Base-by-base conservation (phyloP, 2,329 filamentous ascomycete genomes). In the Sphaerulina musiva region DNA sequence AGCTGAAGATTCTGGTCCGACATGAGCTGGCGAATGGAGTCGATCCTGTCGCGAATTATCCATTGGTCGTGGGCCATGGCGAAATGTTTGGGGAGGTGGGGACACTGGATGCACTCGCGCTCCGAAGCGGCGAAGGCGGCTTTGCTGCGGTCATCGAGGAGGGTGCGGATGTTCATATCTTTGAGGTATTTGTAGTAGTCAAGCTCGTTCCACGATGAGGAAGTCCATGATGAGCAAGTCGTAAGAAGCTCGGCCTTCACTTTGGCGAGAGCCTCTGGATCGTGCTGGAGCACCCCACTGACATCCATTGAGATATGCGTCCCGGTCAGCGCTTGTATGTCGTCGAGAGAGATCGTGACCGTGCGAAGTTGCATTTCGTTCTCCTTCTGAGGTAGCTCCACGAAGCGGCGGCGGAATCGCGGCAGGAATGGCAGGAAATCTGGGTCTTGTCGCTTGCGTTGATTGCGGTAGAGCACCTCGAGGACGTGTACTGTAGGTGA, bases 1-100 rank as follows among this genome's bases (percentile, higher is more conserved):
- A 98, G 80, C 67, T 96, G 91, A 2, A 98, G 81, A 67, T 97
- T 97, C 69, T 97, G 92, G 69, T 97, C 90, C 1, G 93, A 96
- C 73, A 97, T 89, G 29, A 92, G 79, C 67, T 89, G 86, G 57
- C 91, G 89, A 55, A 98, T 78, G 57, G 91, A 84, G 11, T 84
- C 82, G 63, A 98, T 96, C 64, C 95, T 91, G 69, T 95, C 90
- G 69, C 93, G 89, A 70, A 98, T 89, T 45, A 95, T 80, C 90
- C 92, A 97, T 72, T 96, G 88, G 67, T 96, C 89, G 67, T 98
- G 90, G 66, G 91, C 88, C 87, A 95, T 95, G 58, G 90, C 87
- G 68, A 93, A 96, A 69, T 98, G 93, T 72, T 95, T 92, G 58
- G 93, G 69, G 71, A 97, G 95, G 48, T 86, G 72, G 0, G 84